Evolutionary conservation across 352 stramenopile species (phyloP).

Genomic region (Elongisporangium senticosum): DNA sequence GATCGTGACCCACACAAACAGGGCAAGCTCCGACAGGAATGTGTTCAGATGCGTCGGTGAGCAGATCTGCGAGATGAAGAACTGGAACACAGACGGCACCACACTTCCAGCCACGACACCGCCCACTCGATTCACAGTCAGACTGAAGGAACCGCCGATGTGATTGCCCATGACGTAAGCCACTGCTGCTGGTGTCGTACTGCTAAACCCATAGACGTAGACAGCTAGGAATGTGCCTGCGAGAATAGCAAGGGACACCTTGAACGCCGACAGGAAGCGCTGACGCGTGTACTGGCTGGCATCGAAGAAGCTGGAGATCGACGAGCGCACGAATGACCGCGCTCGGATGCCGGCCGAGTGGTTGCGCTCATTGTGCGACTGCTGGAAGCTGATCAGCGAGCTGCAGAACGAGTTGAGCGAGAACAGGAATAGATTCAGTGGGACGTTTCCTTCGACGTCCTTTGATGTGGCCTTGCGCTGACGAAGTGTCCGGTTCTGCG

Average conservation of each 20-base stretch:
- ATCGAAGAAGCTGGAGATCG: conserved; percentile 25
- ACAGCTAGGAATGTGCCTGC: conserved; percentile 30
- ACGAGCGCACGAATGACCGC: conserved; percentile 15
- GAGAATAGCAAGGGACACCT: conserved; percentile 26
- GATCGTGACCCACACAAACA: conserved; percentile 35
- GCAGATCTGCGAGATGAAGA: conserved; percentile 44
- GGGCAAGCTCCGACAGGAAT: conserved; percentile 19
- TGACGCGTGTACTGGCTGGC: conserved; percentile 21
- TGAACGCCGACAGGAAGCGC: conserved; percentile 28
- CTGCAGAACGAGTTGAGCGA: conserved; percentile 43
- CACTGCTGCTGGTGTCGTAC: conserved; percentile 29
- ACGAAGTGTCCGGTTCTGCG: conserved; percentile 30
- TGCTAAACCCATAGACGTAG: conserved; percentile 39
- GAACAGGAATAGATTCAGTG: conserved; percentile 49
- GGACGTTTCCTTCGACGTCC: conserved; percentile 43
- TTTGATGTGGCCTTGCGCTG: conserved; percentile 16
- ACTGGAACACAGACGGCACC: conserved; percentile 42
- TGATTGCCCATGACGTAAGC: conserved; percentile 51
- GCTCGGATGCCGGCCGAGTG: conserved; percentile 23
- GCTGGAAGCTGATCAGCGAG: conserved; percentile 37
- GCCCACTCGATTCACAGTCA: conserved; percentile 42
- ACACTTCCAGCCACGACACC: conserved; percentile 42
- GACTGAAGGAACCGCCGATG: conserved; percentile 49
- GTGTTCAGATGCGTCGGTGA: conserved; percentile 9
- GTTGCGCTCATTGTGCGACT: conserved; percentile 26